Evolutionary conservation across 306 rosid genomes (phyloP), one percentile per base, ranked within the genome.

Genomic region (Fragaria iinumae): DNA sequence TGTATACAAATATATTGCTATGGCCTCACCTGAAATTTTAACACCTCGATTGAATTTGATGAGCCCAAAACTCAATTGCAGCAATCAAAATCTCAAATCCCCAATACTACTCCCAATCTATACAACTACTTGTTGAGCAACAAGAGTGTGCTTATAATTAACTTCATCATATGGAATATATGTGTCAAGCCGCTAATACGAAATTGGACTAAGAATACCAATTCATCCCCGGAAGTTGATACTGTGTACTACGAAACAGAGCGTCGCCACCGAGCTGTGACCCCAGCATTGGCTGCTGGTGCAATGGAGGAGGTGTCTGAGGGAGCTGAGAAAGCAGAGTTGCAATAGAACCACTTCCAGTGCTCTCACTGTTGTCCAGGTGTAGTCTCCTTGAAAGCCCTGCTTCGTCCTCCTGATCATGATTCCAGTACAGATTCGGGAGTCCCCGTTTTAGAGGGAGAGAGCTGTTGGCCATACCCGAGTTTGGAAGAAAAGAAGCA

Each of bases 301-400:
- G 91, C 84, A 88, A 79, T 55, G 92, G 78, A 13, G 79, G 11
- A 79, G 96, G 82, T 9, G 82, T 87, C 71, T 83, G 91, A 21
- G 97, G 98, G 21, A 93, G 84, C n/a, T 94, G 93, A 56, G 87
- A 81, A 66, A 91, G 91, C 65, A 94, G 82, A 74, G 87, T 71
- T 2, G 93, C 87, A 50, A 90, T 76, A 17, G 93, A 88, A 50
- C 82, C 87, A 23, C 77, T 80, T 47, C 52, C 74, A 39, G 74
- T 81, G 0, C 69, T 76, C 25, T 71, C 39, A 32, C 49, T 74
- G 16, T 82, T 88, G 16, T 86, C 93, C 78, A 91, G 65, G 39
- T 75, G 83, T 79, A 91, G 76, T 75, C 96, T 86, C 76, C 88
- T 91, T 0, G 89, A 81, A 10, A 83, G 69, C 1, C 87, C 85